These are phyloP conservation scores for Suillus variegatus DNA, from an alignment of 768 basidiomycete species.

Conservation along the genomic window DNA sequence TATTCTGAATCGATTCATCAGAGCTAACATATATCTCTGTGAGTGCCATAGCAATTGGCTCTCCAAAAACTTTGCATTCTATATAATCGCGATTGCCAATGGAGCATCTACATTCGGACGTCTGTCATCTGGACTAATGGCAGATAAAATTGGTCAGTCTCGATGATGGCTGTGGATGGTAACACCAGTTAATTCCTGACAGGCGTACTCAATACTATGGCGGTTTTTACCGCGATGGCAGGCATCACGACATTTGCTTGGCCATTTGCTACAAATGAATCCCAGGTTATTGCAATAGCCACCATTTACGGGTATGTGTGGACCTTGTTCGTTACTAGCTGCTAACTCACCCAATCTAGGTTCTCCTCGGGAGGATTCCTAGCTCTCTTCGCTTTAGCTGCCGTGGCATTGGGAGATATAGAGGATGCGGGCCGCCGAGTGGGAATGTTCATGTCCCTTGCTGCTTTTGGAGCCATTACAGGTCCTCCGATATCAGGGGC, in stretches of 20 bases:
- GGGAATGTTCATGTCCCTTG: conserved; percentile 64
- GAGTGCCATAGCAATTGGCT: conserved; percentile 55
- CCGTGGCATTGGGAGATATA: conserved; percentile 59
- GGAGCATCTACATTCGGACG: conserved; percentile 66
- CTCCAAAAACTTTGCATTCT: conserved; percentile 53
- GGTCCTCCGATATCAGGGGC: conserved; percentile 79
- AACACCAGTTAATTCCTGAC: background rate
- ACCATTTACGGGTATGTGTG: conserved; percentile 62
- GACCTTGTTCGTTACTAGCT: background rate
- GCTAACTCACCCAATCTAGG: conserved; percentile 30
- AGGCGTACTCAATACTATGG: conserved; percentile 73
- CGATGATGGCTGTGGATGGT: background rate
- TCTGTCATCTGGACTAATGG: conserved; percentile 49
- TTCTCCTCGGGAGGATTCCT: conserved; percentile 65
- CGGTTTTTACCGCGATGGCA: conserved; percentile 57
- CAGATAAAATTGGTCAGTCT: conserved; percentile 52
- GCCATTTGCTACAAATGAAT: conserved; percentile 58
- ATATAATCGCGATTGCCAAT: conserved; percentile 70
- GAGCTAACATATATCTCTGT: conserved; percentile 70
- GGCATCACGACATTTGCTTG: conserved; percentile 66
- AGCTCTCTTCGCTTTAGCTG: conserved; percentile 55
- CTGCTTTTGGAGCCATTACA: conserved; percentile 61
- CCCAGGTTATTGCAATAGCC: conserved; percentile 50
- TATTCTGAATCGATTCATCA: conserved; percentile 20
- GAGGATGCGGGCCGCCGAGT: conserved; percentile 64